A percentile compares a stretch with the other conserved stretches of the same genome.
Evolutionary conservation across 2,329 filamentous ascomycete genomes (phyloP).

Genomic region (Delphinella strobiligena): DNA sequence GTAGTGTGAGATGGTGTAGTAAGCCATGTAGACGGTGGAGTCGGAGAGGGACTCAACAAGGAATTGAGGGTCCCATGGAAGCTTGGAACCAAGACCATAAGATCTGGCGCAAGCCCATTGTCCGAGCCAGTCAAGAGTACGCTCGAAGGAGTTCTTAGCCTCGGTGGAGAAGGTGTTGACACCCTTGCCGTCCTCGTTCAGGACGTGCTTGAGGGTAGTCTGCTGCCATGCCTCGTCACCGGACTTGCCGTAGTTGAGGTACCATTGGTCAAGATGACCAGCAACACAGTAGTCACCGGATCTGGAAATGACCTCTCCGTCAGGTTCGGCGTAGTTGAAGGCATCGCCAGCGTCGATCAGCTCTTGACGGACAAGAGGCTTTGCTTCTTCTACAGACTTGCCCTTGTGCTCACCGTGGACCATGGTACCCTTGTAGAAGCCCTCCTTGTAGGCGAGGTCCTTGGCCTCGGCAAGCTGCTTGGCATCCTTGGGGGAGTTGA

Average conservation of each 20-base stretch:
- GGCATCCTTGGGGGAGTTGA: conserved; percentile 87
- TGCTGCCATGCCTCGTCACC: conserved; percentile 69
- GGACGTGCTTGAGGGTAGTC: conserved; percentile 59
- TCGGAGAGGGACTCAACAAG: conserved; percentile 88
- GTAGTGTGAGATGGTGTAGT: conserved; percentile 48
- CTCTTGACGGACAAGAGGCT: conserved; percentile 69
- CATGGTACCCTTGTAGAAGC: conserved; percentile 91
- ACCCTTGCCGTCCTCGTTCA: conserved; percentile 42
- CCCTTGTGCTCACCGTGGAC: conserved; percentile 79
- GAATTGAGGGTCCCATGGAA: conserved; percentile 87
- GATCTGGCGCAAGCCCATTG: conserved; percentile 91
- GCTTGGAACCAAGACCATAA: conserved; percentile 83
- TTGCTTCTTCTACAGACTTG: conserved; percentile 73
- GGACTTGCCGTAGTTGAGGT: conserved; percentile 82
- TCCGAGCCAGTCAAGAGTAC: conserved; percentile 81
- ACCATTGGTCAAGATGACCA: conserved; percentile 92
- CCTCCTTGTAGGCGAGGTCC: conserved; percentile 92
- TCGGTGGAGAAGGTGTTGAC: conserved; percentile 66
- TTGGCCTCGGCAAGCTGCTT: conserved; percentile 89
- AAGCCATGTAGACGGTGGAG: conserved; percentile 83
- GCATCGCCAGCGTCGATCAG: conserved; percentile 67
- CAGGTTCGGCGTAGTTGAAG: conserved; percentile 88
- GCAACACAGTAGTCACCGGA: conserved; percentile 90
- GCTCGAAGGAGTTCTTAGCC: conserved; percentile 53
- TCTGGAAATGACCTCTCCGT: conserved; percentile 76